Conservation (phyloP, 2,329 filamentous ascomycete genomes). For the Sporothrix pseudoabietina region DNA sequence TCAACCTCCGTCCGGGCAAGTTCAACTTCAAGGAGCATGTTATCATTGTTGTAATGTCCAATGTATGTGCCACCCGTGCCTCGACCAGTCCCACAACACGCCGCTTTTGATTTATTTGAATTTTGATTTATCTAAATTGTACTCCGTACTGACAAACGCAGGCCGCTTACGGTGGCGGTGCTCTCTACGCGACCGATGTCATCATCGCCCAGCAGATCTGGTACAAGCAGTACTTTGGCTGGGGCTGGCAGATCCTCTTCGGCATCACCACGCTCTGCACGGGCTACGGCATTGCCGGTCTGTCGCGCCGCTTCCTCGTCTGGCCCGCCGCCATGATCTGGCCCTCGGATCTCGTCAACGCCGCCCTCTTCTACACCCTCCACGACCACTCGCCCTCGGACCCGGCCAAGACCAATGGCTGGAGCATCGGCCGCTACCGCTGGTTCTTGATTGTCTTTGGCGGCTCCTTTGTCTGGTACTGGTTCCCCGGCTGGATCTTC, state of each 20-base stretch:
- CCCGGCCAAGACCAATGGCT: slow-evolving; percentile 57
- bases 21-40: slow-evolving; percentile 67
- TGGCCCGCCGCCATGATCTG: slow-evolving; percentile 67
- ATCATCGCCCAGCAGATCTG: slow-evolving; percentile 56
- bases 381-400: slow-evolving; percentile 61
- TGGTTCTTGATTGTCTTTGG: slow-evolving; percentile 62
- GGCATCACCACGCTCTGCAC: slow-evolving; percentile 64
- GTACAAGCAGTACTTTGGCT: slow-evolving; percentile 57
- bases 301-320: slow-evolving; percentile 61
- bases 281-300: slow-evolving; percentile 64
- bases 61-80: slow-evolving; percentile 47
- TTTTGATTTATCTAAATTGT: neutral
- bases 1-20: slow-evolving; percentile 58
- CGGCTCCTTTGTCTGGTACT: slow-evolving; percentile 58
- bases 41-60: slow-evolving; percentile 65
- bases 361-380: slow-evolving; percentile 64
- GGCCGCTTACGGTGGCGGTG: slow-evolving; percentile 61
- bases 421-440: slow-evolving; percentile 64
- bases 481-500: slow-evolving; percentile 59
- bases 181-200: slow-evolving; percentile 58
- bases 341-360: slow-evolving; percentile 63
- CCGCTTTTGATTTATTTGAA: neutral
- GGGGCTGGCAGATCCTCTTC: slow-evolving; percentile 62
- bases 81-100: too few relatives aligned
- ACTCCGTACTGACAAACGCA: slow-evolving; percentile 37